Evolutionary conservation across 768 basidiomycete species (phyloP), one percentile per base, ranked within the genome.

Genomic region (Pleurotus salmoneostramineus): DNA sequence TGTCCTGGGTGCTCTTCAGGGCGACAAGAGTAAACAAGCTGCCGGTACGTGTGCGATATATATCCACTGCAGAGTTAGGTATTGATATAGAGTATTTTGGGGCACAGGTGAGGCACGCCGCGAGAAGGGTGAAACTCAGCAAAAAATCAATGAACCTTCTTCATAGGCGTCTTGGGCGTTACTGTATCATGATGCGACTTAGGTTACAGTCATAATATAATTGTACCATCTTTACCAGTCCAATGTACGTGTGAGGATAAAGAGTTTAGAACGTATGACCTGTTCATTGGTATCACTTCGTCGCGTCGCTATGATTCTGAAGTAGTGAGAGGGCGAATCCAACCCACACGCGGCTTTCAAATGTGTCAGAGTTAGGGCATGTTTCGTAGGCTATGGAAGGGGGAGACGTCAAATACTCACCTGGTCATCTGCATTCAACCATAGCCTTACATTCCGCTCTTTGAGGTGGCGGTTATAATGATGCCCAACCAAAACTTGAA

Each of bases 1-100:
- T 40, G 68, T 84, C 31, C 68, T 79, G 37, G 83, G 83, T 17
- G 77, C 83, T 7, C 55, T 85, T 43, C 74, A 69, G 12, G 83
- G 82, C 21, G 84, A 84, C 66, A 75, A 76, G 63, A 34, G 66
- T 31, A 79, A 83, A 65, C 72, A 85, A 65, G 58, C 59, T 31
- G 5, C 72, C 15, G 82, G 83, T 81, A 45, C 1, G 58, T 35
- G n/a, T 4, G 5, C 6, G 6, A 40, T 6, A 40, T 40, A 6
- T 6, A 6, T 40, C 37, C 7, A 40, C 37, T 6, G 37, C 37
- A 40, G 6, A 40, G 37, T 14, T 40, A 40, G 14, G 37, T 40
- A 40, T 6, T 40, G 37, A n/a, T n/a, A n/a, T n/a, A n/a, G n/a
- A n/a, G n/a, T n/a, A n/a, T n/a, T n/a, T n/a, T n/a, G n/a, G n/a